These are phyloP conservation scores for Ceratobasidium sp. DNA, from an alignment of 1,284 basidiomycete species.

Conservation along the genomic window DNA sequence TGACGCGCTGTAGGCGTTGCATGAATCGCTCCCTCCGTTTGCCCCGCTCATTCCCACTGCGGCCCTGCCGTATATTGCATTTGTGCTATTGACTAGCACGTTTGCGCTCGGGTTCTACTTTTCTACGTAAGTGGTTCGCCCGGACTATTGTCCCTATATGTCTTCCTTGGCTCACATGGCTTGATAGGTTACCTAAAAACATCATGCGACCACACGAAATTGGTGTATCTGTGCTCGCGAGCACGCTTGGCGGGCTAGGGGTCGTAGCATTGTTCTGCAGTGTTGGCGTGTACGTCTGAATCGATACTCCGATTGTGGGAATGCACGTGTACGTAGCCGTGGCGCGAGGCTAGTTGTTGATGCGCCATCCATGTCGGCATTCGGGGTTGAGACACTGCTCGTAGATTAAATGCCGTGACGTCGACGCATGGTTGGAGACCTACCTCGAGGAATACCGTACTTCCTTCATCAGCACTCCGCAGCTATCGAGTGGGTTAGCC, in stretches of 20 bases:
- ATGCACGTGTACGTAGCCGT: constrained; percentile 57
- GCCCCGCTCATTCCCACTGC: constrained; percentile 73
- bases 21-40: constrained; percentile 72
- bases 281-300: constrained; percentile 84
- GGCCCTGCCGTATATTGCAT: constrained; percentile 79
- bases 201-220: constrained; percentile 77
- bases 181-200: constrained; percentile 75
- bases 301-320: constrained; percentile 65
- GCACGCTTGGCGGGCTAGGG: constrained; percentile 84
- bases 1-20: constrained; percentile 61
- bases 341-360: constrained; percentile 70
- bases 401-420: constrained; percentile 8
- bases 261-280: constrained; percentile 89
- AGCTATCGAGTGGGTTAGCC: constrained; percentile 63
- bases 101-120: constrained; percentile 90
- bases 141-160: constrained; percentile 49
- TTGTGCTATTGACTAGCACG: constrained; percentile 76
- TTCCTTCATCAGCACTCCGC: constrained; percentile 90
- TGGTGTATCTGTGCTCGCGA: constrained; percentile 77
- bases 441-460: constrained; percentile 69
- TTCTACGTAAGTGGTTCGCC: constrained; percentile 73
- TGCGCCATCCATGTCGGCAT: constrained; percentile 81
- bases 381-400: constrained; percentile 67
- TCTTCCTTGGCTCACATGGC: constrained; percentile 45
- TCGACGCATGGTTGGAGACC: constrained; percentile 67